Base-by-base conservation (phyloP, 2,329 filamentous ascomycete species). In the Fulvia fulva region DNA sequence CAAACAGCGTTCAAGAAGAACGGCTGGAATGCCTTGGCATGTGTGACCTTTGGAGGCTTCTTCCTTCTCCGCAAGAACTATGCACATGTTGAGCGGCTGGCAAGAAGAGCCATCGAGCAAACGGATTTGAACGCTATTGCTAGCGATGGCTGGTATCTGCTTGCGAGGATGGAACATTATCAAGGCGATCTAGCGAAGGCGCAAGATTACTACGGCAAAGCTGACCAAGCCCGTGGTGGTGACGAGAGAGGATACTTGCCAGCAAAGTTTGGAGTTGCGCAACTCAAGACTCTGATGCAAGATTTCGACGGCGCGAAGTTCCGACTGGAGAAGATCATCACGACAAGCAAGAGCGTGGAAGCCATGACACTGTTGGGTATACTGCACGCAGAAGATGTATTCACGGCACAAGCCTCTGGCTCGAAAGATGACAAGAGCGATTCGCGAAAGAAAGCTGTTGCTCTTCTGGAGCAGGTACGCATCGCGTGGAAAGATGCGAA, bases 61-160 rank as follows among this genome's bases (percentile, higher is more conserved):
- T 97, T 97, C 75, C 78, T 97, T 26, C 87, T 91, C 1, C 84
- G 89, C 68, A 95, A 91, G 71, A 85, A 86, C 8, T 88, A 91
- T 74, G 77, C 84, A 23, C 91, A 91, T 60, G 91, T 94, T 9
- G 91, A 97, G 65, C 86, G 87, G 21, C 81, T 99, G 19, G 90
- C 93, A 7, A 89, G 92, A 72, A 94, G 94, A 73, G 92, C 94
- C 6, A 97, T 99, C 62, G 91, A 97, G 70, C 88, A 90, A 68
- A 97, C 94, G 2, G 94, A 99, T 71, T 90, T 97, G 66, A 96
- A 96, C 73, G 90, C 92, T 3, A 91, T 97, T 73, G 93, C 93
- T 23, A 96, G 93, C 75, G 95, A 99, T 71, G 95, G 94, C 34
- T 97, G 93, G 92, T 99, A 97, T 75, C 77, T 97, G 8, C 83